phyloP scores from a whole-genome alignment of 2,329 filamentous ascomycete genomes.

The Fusarium piperis region DNA sequence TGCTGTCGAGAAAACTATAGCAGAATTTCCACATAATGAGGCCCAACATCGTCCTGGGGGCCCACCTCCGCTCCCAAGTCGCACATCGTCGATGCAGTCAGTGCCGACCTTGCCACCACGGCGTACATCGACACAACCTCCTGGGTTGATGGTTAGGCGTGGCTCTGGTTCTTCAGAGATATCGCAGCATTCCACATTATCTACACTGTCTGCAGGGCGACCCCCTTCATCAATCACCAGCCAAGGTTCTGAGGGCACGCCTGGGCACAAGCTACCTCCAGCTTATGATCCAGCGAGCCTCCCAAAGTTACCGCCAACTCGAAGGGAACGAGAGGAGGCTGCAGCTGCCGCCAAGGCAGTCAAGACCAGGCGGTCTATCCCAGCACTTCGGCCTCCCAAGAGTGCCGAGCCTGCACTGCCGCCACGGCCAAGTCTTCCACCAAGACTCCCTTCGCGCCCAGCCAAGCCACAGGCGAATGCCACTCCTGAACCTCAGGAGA shows the following conservation, averaged over 20 bases:
- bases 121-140: conserved; percentile 55
- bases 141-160: conserved; percentile 54
- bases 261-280: conserved; percentile 63
- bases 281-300: conserved; percentile 65
- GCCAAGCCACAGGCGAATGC: conserved; percentile 40
- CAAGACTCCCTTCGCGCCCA: conserved; percentile 62
- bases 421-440: conserved; percentile 56
- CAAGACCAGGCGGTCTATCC: conserved; percentile 23
- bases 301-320: conserved; percentile 65
- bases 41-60: conserved; percentile 25
- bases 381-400: conserved; percentile 16
- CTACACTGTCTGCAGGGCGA: conserved; percentile 60
- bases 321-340: conserved; percentile 61
- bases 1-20: conserved; percentile 9
- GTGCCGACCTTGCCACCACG: conserved; percentile 63
- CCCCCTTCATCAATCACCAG: conserved; percentile 60
- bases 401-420: conserved; percentile 43
- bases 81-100: conserved; percentile 45
- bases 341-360: conserved; percentile 42
- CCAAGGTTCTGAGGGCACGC: conserved; percentile 53
- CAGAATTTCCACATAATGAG: conserved; percentile 18
- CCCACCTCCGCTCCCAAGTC: conserved; percentile 50
- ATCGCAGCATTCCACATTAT: conserved; percentile 64
- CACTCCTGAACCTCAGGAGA: conserved; percentile 14
- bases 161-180: conserved; percentile 68